A percentile compares a stretch with the other conserved stretches of the same genome.
phyloP scores from a whole-genome alignment of 164 flowering plant species.

The Stephania japonica region DNA sequence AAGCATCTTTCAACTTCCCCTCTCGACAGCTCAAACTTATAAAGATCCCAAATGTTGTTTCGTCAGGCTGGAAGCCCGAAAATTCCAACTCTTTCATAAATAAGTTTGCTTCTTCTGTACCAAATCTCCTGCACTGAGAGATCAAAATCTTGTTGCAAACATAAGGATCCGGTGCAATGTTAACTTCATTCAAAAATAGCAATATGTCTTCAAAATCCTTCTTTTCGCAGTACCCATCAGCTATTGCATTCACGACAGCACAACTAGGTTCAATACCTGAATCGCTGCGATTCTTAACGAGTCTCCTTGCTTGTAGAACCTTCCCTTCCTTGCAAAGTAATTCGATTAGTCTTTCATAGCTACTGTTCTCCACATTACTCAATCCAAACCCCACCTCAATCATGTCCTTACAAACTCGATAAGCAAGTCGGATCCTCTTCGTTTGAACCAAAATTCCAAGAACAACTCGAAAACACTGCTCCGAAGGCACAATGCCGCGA shows the following conservation, averaged over 20 bases:
- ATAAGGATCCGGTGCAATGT: constrained; percentile 36
- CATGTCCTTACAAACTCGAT: constrained; percentile 44
- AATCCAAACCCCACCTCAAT: constrained; percentile 28
- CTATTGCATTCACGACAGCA: constrained; percentile 40
- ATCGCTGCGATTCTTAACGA: constrained; percentile 39
- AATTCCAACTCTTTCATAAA: constrained; percentile 45
- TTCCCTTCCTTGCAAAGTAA: constrained; percentile 46
- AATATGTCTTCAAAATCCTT: constrained; percentile 64
- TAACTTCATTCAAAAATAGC: constrained; percentile 48
- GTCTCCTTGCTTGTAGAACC: constrained; percentile 61
- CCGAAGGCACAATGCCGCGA: constrained; percentile 34
- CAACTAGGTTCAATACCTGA: constrained; percentile 41
- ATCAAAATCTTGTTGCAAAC: constrained; percentile 53
- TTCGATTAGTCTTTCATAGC: constrained; percentile 34
- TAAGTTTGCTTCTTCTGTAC: constrained; percentile 42
- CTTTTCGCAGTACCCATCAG: constrained; percentile 59
- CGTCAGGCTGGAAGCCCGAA: constrained; percentile 60
- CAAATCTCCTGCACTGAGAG: constrained; percentile 41
- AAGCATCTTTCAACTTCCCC: constrained; percentile 55
- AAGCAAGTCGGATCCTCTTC: constrained; percentile 36
- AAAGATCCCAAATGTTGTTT: constrained; percentile 60
- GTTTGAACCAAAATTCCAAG: constrained; percentile 35
- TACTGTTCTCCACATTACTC: constrained; percentile 22
- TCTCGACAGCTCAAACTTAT: constrained; percentile 59
- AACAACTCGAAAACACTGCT: constrained; percentile 36